Evolutionary conservation across 2,329 filamentous ascomycete species (phyloP).

Genomic region (Cucurbitaria berberidis): DNA sequence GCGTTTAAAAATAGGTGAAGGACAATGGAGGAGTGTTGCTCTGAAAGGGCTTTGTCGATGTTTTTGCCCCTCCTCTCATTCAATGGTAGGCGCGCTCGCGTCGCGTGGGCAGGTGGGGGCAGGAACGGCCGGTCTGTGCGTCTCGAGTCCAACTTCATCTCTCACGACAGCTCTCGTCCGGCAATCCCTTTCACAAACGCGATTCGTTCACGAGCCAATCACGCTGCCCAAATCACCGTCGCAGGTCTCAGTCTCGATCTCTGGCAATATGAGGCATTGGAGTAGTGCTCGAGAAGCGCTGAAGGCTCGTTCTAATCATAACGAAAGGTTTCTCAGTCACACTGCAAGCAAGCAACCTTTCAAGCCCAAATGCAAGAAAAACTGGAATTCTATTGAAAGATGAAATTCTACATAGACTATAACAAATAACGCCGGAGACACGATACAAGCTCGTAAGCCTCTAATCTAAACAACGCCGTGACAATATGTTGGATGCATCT

Average conservation of each 20-base stretch:
- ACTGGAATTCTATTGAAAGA: conserved; percentile 3
- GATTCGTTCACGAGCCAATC: conserved; percentile 8
- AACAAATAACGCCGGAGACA: conserved; percentile 10
- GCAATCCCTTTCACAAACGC: conserved; percentile 18
- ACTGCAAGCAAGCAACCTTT: neutral
- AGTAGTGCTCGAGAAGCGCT: neutral
- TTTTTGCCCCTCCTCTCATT: conserved; percentile 11
- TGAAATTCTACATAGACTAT: conserved; percentile 9
- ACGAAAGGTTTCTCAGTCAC: neutral
- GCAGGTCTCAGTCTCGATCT: neutral
- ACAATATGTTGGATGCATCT: conserved; percentile 1
- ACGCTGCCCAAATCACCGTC: neutral
- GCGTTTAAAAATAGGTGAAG: neutral
- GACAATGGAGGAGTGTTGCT: neutral
- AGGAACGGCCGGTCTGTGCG: conserved; percentile 16
- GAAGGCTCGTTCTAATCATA: neutral
- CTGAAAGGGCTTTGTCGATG: neutral
- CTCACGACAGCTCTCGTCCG: neutral
- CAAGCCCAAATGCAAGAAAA: neutral
- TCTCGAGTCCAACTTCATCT: conserved; percentile 20
- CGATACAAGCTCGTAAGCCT: conserved; percentile 4
- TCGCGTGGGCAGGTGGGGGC: conserved; percentile 19
- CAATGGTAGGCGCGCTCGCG: conserved; percentile 21
- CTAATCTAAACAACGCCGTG: conserved; percentile 14
- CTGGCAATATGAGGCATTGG: neutral